A percentile compares a stretch with the other conserved stretches of the same genome.
Evolutionary conservation across 768 basidiomycete species (phyloP).

Genomic region (Dictyophora rubrovolvata): DNA sequence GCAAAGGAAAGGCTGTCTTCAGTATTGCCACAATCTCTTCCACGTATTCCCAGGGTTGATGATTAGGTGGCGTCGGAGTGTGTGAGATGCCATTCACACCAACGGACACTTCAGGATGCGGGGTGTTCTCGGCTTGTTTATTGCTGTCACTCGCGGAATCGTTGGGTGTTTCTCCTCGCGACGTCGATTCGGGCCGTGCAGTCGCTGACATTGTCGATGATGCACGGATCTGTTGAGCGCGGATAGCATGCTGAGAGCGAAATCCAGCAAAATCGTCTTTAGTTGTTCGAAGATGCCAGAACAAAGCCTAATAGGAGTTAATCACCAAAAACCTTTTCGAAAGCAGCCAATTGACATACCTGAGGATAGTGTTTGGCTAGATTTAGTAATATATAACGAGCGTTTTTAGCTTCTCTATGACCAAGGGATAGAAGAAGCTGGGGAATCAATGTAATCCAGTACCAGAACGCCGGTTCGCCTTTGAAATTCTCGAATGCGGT

Average conservation of each 20-base stretch:
- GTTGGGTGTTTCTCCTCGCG: constrained; percentile 7
- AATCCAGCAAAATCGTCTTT: constrained; percentile 54
- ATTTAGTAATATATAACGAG: constrained; percentile 77
- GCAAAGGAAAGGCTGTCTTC: constrained; percentile 91
- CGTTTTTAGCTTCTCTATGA: constrained; percentile 88
- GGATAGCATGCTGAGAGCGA: constrained; percentile 32
- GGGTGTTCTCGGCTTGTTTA: constrained; percentile 22
- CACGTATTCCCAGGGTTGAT: constrained; percentile 77
- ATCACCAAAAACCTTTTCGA: not conserved
- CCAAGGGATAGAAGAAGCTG: constrained; percentile 85
- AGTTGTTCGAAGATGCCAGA: constrained; percentile 86
- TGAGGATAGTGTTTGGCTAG: constrained; percentile 90
- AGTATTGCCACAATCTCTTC: constrained; percentile 90
- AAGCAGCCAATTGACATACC: constrained; percentile 33
- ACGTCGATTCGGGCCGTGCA: constrained; percentile 15
- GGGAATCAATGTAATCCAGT: constrained; percentile 96
- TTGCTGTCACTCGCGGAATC: not conserved
- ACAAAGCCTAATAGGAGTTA: constrained; percentile 51
- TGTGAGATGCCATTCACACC: constrained; percentile 16
- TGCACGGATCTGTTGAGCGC: constrained; percentile 14
- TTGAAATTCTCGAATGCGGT: constrained; percentile 90
- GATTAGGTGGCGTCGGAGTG: constrained; percentile 16
- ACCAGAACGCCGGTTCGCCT: constrained; percentile 95
- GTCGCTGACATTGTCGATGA: constrained; percentile 4
- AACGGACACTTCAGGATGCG: constrained; percentile 21